phyloP scores from a whole-genome alignment of 2,329 filamentous ascomycete species.

The Apiospora koreana region DNA sequence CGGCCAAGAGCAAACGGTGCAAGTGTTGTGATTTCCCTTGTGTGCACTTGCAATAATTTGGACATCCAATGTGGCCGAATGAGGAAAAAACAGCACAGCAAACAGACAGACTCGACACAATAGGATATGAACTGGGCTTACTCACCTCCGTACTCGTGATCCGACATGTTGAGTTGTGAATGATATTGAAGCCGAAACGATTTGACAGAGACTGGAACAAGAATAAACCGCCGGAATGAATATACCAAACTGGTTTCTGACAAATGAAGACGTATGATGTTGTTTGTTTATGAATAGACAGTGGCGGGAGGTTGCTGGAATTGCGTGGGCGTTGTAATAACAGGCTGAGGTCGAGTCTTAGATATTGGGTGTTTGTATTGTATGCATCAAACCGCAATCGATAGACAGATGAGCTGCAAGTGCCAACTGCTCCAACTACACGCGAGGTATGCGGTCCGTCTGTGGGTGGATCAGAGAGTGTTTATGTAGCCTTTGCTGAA shows the following conservation, averaged over 20 bases:
- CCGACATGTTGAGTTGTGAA: conserved; percentile 53
- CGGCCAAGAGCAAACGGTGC: neutral
- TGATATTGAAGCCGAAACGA: neutral
- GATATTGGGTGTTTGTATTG: conserved; percentile 3
- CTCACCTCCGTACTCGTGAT: conserved; percentile 67
- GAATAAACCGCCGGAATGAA: neutral
- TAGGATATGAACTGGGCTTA: conserved; percentile 17
- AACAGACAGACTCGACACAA: neutral
- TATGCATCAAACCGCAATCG: conserved; percentile 1
- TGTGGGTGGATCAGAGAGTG: conserved; percentile 11
- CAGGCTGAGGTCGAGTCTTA: conserved; percentile 10
- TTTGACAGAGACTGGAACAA: neutral
- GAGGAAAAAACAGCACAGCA: neutral
- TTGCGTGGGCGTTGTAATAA: neutral
- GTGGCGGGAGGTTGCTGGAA: neutral
- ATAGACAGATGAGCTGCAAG: conserved; percentile 8
- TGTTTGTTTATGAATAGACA: neutral
- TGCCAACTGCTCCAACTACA: conserved; percentile 9
- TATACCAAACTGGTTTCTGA: neutral
- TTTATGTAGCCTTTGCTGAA: conserved; percentile 11
- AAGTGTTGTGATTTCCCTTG: neutral
- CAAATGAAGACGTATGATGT: neutral
- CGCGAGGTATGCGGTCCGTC: neutral
- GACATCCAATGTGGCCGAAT: neutral
- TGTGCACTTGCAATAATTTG: neutral